phyloP scores from a whole-genome alignment of 2,329 filamentous ascomycete species.

The Scleromitrula shiraiana region DNA sequence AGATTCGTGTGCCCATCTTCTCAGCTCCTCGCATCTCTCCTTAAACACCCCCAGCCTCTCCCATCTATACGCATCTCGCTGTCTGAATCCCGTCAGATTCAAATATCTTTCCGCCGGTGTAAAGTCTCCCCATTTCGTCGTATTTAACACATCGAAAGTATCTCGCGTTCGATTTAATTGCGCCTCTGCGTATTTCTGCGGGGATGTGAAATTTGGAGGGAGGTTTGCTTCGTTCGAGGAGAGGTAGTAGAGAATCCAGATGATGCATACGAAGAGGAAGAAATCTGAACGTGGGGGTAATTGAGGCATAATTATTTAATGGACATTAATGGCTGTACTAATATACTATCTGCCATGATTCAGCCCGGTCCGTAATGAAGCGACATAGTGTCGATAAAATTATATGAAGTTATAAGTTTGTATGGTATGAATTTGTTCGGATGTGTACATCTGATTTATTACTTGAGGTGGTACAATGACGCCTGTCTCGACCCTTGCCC shows the following conservation, averaged over 20 bases:
- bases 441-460: too few relatives aligned
- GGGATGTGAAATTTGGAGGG: conserved; percentile 34
- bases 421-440: too few relatives aligned
- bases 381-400: too few relatives aligned
- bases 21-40: conserved; percentile 55
- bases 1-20: conserved; percentile 47
- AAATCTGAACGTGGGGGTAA: conserved; percentile 23
- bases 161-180: conserved; percentile 45
- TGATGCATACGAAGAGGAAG: conserved; percentile 24
- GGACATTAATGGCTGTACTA: not conserved
- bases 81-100: conserved; percentile 70
- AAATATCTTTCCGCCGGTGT: conserved; percentile 43
- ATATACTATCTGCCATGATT: too few relatives aligned
- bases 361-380: too few relatives aligned
- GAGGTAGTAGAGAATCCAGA: conserved; percentile 29
- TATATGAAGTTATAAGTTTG: too few relatives aligned
- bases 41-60: conserved; percentile 60
- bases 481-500: too few relatives aligned
- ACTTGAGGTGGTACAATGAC: too few relatives aligned
- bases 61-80: conserved; percentile 72
- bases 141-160: conserved; percentile 46
- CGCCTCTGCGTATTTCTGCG: conserved; percentile 36
- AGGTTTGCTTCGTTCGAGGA: conserved; percentile 23
- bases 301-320: conserved; percentile 19
- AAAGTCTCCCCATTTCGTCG: conserved; percentile 54